A percentile compares a stretch with the other conserved stretches of the same genome.
Evolutionary conservation across 2,329 filamentous ascomycete species (phyloP).

Genomic region (Emmonsiellopsis sp.): DNA sequence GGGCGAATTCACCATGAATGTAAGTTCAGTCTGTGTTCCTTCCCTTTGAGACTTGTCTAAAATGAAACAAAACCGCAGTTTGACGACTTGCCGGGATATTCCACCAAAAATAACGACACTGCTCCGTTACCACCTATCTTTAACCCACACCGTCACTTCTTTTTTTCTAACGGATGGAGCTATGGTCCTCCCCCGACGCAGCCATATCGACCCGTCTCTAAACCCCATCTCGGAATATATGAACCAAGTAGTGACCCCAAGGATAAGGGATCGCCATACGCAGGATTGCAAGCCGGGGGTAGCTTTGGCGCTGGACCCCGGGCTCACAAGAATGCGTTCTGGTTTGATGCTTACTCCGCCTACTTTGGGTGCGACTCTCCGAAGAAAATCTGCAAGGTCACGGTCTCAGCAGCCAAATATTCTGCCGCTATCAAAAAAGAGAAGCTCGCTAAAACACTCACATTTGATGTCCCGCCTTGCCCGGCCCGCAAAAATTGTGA

Average conservation of each 20-base stretch:
- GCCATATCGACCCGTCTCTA: slow-evolving; percentile 37
- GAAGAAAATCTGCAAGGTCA: slow-evolving; percentile 31
- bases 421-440: slow-evolving; percentile 26
- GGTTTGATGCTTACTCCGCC: slow-evolving; percentile 41
- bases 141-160: slow-evolving; percentile 43
- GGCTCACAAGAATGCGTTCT: slow-evolving; percentile 36
- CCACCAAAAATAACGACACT: slow-evolving; percentile 18
- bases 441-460: slow-evolving; percentile 26
- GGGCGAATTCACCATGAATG: slow-evolving; percentile 13
- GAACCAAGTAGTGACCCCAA: slow-evolving; percentile 24
- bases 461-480: slow-evolving; percentile 36
- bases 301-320: slow-evolving; percentile 40
- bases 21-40: slow-evolving; percentile 4
- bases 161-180: slow-evolving; percentile 43
- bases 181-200: slow-evolving; percentile 38
- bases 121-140: slow-evolving; percentile 31
- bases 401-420: slow-evolving; percentile 39
- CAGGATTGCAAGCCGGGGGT: slow-evolving; percentile 31
- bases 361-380: slow-evolving; percentile 40
- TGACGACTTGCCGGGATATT: slow-evolving; percentile 19
- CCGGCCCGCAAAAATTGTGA: slow-evolving; percentile 31
- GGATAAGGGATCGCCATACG: slow-evolving; percentile 14
- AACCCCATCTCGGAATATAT: slow-evolving; percentile 41
- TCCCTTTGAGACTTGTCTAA: neutral
- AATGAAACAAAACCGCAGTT: slow-evolving; percentile 12